Base-by-base conservation (phyloP, 108 stramenopile genomes). In the Nannochloropsis oceanica region DNA sequence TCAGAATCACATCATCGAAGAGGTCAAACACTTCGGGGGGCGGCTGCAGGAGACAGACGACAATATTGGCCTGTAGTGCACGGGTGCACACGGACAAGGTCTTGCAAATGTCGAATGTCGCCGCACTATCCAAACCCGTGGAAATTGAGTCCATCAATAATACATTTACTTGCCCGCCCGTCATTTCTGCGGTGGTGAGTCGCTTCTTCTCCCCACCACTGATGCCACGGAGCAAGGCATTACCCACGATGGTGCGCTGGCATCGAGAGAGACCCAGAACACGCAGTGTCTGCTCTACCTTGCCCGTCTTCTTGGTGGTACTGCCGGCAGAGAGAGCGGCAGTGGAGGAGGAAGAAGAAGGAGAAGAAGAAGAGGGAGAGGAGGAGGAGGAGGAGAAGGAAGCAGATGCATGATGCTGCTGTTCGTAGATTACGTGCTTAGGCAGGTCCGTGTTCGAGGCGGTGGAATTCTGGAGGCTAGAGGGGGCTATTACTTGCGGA, bases 1-100 rank as follows among this genome's bases (percentile, higher is more conserved):
- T 85, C 81, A 97, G 84, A 20, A 95, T 93, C 13, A 96, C 44
- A 44, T 96, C 93, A 85, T 96, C 96, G 88, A 97, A 97, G 79
- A 96, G 90, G 43, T 93, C 94, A 42, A 95, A 94, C n/a, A 94
- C 94, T 91, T 96, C 95, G 7, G 95, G 95, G 0, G 95, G 93
- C 25, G 96, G 95, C 84, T 96, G 95, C 11, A 95, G 91, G 43
- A 97, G 93, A 7, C 93, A 91, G 13, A 95, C 89, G 20, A 96
- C 89, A 43, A 83, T 84, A 14, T 94, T 90, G 11, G 44, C 42
- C 13, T 86, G 42, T 42, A 84, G 82, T n/a, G 85, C 43, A 25
- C 92, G 89, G 13, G 89, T 81, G 18, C 84, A 84, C 24, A 85
- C 85, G n/a, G 94, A 79, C 27, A 91, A 44, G 13, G 88, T 84